Evolutionary conservation across 345 rosid genomes (phyloP), one percentile per base, ranked within the genome.

Genomic region (Fremontodendron californicum): DNA sequence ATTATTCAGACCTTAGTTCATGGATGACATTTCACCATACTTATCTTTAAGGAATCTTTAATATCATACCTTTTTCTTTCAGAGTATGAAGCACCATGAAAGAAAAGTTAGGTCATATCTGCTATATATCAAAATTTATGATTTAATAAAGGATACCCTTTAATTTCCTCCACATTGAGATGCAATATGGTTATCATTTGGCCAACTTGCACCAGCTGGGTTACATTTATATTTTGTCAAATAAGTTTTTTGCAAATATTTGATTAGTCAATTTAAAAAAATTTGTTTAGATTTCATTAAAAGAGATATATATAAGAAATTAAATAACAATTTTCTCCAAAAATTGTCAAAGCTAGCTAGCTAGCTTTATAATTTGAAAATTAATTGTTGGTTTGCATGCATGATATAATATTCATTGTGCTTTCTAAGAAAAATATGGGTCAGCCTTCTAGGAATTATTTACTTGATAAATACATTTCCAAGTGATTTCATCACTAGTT

Each of bases 21-120:
- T 66, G 79, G 82, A 75, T 75, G 82, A 62, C 77, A 78, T 79
- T 49, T 60, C 78, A 8, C 83, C 61, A 71, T 58, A 23, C 78
- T 67, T 64, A 54, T 77, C 82, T 52, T 81, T 72, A 74, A 81
- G 85, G 85, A 84, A 77, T 82, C 83, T 80, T 76, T 43, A 40
- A n/a, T n/a, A n/a, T n/a, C 33, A 23, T 66, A n/a, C n/a, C n/a
- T 42, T n/a, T n/a, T n/a, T 29, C 65, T 64, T 60, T 9, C 35
- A 51, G 71, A 19, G 39, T 19, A 19, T 71, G 45, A 49, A 48
- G 61, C 74, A 29, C 9, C 42, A 48, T 49, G 4, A 43, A 70
- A 78, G 48, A 29, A 42, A 78, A 43, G 61, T 75, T 74, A 73
- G 75, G 78, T 77, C 37, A 55, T 25, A 62, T 66, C 74, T 52